Conservation (phyloP, 805 yeast genomes). For the Nakazawaea populi region DNA sequence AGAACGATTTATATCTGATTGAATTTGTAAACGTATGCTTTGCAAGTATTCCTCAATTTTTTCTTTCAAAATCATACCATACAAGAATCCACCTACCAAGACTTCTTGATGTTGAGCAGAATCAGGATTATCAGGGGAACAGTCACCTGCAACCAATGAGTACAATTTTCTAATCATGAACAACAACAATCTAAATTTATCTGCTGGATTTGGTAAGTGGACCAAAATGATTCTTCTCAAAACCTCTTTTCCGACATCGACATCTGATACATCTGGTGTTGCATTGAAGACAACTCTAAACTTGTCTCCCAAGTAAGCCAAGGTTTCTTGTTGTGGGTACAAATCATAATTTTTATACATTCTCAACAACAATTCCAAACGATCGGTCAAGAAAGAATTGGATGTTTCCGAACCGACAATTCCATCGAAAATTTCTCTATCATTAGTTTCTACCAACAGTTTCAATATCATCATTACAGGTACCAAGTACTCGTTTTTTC, state of each 20-base stretch:
- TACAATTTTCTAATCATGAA: slow-evolving; percentile 96
- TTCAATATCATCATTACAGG: slow-evolving; percentile 91
- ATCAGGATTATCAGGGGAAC: slow-evolving; percentile 97
- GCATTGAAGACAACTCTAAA: slow-evolving; percentile 92
- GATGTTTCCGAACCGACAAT: slow-evolving; percentile 83
- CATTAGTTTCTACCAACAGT: slow-evolving; percentile 86
- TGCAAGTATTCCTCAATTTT: slow-evolving; percentile 90
- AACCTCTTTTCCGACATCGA: slow-evolving; percentile 86
- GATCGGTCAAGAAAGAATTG: slow-evolving; percentile 95
- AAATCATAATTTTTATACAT: slow-evolving; percentile 78
- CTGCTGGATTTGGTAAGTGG: slow-evolving; percentile 67
- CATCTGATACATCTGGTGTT: slow-evolving; percentile 80
- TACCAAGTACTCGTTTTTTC: slow-evolving; percentile 89
- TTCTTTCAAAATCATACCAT: slow-evolving; percentile 95
- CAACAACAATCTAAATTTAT: slow-evolving; percentile 80
- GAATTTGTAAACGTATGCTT: slow-evolving; percentile 65
- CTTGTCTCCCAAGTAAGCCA: slow-evolving; percentile 92
- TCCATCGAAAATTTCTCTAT: slow-evolving; percentile 93
- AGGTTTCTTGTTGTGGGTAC: slow-evolving; percentile 78
- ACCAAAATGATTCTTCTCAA: slow-evolving; percentile 81
- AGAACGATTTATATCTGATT: slow-evolving; percentile 76
- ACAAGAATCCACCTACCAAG: slow-evolving; percentile 88
- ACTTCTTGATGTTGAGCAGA: slow-evolving; percentile 99
- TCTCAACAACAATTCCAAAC: slow-evolving; percentile 88
- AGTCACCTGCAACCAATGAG: slow-evolving; percentile 93